Base-by-base conservation (phyloP, 306 rosid genomes). In the Lagenaria siceraria region DNA sequence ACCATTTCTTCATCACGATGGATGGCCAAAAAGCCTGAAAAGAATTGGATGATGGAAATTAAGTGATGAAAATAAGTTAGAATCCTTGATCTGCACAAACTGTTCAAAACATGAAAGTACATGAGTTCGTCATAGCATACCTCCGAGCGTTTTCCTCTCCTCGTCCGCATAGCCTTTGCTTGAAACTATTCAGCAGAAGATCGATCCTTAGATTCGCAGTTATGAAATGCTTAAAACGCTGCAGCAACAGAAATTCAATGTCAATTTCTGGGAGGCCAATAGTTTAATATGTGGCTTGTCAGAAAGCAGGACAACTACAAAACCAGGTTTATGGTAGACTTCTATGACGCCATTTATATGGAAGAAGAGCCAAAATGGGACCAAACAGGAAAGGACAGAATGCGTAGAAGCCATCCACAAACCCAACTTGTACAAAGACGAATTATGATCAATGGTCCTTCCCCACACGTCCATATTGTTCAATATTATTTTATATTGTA, bases 21-120 rank as follows among this genome's bases (percentile, higher is more conserved):
- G 99, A 92, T 77, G 99, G 99, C 99, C 99, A 95, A 82, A 92
- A 95, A 7, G 93, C 88, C 97, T 95, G 87, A 80, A 82, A 84
- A 9, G 74, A 80, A 80, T 80, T 31, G 55, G 56, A 85, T 81
- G 58, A 68, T 59, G 77, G 60, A 18, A 77, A 64, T 61, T 7
- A 71, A 56, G 25, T 55, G 84, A 62, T 75, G 33, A 38, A 53
- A 70, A 68, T 74, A 66, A 68, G 77, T 48, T 46, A 70, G 8
- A 62, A 52, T 13, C 80, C 35, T 58, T 60, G 48, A 27, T 76
- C 38, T 54, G 72, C 59, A 87, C 56, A 56, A 72, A 4, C 33
- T 15, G 61, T 31, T 18, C 35, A 63, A 48, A 13, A 33, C 35
- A 43, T 77, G 78, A 31, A 77, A 73, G 42, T 15, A 71, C 8